phyloP scores from a whole-genome alignment of 805 yeast species.

The Jamesozyma gamospora region DNA sequence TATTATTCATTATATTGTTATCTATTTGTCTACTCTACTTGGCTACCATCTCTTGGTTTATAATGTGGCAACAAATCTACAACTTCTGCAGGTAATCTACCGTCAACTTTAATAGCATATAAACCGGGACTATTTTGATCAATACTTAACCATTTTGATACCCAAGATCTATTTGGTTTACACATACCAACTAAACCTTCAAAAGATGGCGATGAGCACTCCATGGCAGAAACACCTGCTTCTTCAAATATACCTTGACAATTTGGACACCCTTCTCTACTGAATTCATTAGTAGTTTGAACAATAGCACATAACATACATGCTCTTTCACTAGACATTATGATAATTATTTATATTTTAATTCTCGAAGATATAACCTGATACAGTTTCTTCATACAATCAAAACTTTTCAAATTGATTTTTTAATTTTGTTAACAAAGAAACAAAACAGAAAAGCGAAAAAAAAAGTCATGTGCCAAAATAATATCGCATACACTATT shows the following conservation, averaged over 20 bases:
- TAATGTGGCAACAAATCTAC: constrained; percentile 65
- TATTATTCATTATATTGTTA: not conserved
- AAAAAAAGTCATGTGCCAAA: no score
- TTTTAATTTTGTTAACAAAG: no score
- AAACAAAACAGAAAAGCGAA: no score
- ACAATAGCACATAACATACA: constrained; percentile 95
- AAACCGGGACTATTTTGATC: constrained; percentile 82
- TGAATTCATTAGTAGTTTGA: constrained; percentile 69
- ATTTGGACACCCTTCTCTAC: constrained; percentile 87
- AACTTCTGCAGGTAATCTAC: constrained; percentile 82
- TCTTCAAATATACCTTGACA: constrained; percentile 83
- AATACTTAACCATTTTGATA: constrained; percentile 88
- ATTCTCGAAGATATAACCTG: no score
- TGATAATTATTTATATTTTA: not conserved
- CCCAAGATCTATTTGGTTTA: constrained; percentile 84
- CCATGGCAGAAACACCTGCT: constrained; percentile 76
- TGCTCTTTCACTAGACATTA: constrained; percentile 58
- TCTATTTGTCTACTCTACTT: constrained; percentile 40
- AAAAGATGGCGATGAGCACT: constrained; percentile 91
- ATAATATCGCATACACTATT: no score
- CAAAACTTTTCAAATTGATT: no score
- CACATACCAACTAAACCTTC: constrained; percentile 92
- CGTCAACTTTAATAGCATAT: constrained; percentile 89
- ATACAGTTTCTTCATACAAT: no score
- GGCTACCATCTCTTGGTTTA: constrained; percentile 92